Percentiles rank a stretch among this genome's conserved stretches.
phyloP scores from a whole-genome alignment of 495 filamentous ascomycete genomes.

The Talaromyces liani region DNA sequence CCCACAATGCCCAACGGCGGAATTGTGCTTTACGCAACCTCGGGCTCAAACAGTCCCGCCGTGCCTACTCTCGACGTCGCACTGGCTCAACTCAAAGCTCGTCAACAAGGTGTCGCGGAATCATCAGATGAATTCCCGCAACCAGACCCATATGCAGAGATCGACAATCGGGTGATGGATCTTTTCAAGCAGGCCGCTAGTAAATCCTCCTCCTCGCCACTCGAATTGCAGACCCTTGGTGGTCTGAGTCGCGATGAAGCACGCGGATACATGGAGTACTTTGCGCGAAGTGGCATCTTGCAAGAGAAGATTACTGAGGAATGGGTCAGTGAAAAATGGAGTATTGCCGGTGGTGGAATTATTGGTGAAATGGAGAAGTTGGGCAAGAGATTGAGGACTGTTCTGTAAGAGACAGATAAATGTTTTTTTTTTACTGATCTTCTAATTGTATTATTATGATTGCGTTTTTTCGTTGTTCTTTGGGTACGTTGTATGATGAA shows the following conservation, averaged over 20 bases:
- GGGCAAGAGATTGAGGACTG: constrained; percentile 40
- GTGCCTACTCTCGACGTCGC: constrained; percentile 58
- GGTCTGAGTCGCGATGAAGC: constrained; percentile 71
- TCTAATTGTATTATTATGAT: constrained; percentile 1
- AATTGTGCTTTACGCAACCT: constrained; percentile 66
- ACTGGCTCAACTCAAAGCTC: constrained; percentile 44
- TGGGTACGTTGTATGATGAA: constrained; percentile 2
- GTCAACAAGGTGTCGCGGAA: constrained; percentile 25
- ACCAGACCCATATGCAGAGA: constrained; percentile 54
- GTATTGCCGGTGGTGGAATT: constrained; percentile 69
- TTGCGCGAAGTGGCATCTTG: constrained; percentile 76
- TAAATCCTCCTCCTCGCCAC: constrained; percentile 23
- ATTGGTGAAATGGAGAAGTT: constrained; percentile 75
- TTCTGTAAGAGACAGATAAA: not conserved
- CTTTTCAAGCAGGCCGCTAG: constrained; percentile 24
- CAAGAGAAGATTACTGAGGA: constrained; percentile 60
- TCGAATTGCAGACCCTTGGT: constrained; percentile 50
- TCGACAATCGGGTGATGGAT: constrained; percentile 59
- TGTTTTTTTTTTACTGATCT: not conserved
- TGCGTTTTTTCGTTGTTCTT: not conserved
- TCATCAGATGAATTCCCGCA: constrained; percentile 38
- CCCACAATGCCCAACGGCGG: constrained; percentile 66
- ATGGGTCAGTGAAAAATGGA: constrained; percentile 79
- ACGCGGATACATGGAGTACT: constrained; percentile 83
- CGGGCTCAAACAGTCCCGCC: constrained; percentile 53